Percentiles rank a stretch among this genome's conserved stretches.
Evolutionary conservation across 805 yeast species (phyloP).

Genomic region (Candida stauntonica): DNA sequence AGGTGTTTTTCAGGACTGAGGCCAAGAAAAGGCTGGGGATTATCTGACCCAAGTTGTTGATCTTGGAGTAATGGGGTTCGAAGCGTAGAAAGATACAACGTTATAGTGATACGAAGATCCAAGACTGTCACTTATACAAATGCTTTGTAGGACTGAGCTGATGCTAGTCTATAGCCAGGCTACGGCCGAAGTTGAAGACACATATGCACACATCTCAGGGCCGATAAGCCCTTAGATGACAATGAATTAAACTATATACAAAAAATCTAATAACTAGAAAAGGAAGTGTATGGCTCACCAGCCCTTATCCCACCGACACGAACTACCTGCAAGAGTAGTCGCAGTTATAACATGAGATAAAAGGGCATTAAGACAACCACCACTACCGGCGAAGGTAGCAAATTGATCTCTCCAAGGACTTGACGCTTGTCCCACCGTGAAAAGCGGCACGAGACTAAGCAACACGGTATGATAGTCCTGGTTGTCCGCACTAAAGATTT

Average conservation of each 20-base stretch:
- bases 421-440: conserved; percentile 52
- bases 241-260: neutral
- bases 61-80: too few relatives aligned
- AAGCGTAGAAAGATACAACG: too few relatives aligned
- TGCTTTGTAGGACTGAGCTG: too few relatives aligned
- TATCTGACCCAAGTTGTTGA: too few relatives aligned
- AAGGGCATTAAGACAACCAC: conserved; percentile 69
- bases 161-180: too few relatives aligned
- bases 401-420: conserved; percentile 62
- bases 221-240: too few relatives aligned
- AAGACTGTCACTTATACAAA: too few relatives aligned
- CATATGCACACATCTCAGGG: too few relatives aligned
- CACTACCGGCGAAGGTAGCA: conserved; percentile 19
- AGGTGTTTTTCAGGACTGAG: too few relatives aligned
- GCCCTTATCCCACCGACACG: conserved; percentile 48
- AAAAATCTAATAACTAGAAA: neutral
- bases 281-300: conserved; percentile 59
- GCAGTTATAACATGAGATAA: conserved; percentile 34
- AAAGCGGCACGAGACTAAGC: conserved; percentile 38
- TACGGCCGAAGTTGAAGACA: too few relatives aligned
- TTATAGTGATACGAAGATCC: too few relatives aligned
- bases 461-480: conserved; percentile 72
- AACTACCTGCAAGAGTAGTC: conserved; percentile 36
- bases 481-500: conserved; percentile 59
- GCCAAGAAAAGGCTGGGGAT: too few relatives aligned